phyloP scores from a whole-genome alignment of 768 basidiomycete genomes.

The Butyriboletus loyo region DNA sequence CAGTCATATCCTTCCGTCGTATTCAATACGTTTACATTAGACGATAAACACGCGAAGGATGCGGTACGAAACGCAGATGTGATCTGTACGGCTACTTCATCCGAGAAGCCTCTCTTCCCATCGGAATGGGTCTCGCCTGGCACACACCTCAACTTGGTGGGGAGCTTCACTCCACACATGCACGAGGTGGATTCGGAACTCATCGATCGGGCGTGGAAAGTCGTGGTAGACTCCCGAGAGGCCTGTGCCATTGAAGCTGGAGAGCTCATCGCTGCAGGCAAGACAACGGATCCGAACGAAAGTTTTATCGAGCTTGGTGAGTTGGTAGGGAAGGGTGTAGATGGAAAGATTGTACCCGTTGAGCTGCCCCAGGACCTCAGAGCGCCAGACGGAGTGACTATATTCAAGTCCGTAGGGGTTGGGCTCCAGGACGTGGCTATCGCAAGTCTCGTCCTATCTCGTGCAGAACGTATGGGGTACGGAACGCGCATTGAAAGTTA shows the following conservation, averaged over 20 bases:
- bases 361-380: constrained; percentile 10
- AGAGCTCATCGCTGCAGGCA: constrained; percentile 58
- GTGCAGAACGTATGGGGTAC: constrained; percentile 51
- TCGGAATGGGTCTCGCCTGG: constrained; percentile 58
- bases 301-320: constrained; percentile 71
- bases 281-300: constrained; percentile 37
- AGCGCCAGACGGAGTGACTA: constrained; percentile 51
- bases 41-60: constrained; percentile 8
- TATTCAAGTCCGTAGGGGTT: constrained; percentile 88
- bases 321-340: constrained; percentile 33
- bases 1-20: constrained; percentile 24
- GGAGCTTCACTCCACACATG: constrained; percentile 82
- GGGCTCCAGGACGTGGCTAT: constrained; percentile 89
- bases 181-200: constrained; percentile 64
- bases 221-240: constrained; percentile 72
- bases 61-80: constrained; percentile 35
- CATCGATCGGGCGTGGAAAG: constrained; percentile 48
- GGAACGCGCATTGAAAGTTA: constrained; percentile 38
- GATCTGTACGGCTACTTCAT: constrained; percentile 74
- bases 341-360: constrained; percentile 10
- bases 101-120: constrained; percentile 67
- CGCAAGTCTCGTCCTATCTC: constrained; percentile 60
- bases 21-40: constrained; percentile 10
- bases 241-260: constrained; percentile 80
- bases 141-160: constrained; percentile 72